These are phyloP conservation scores for Capronia coronata DNA, from an alignment of 2,329 filamentous ascomycete genomes.

Conservation along the genomic window DNA sequence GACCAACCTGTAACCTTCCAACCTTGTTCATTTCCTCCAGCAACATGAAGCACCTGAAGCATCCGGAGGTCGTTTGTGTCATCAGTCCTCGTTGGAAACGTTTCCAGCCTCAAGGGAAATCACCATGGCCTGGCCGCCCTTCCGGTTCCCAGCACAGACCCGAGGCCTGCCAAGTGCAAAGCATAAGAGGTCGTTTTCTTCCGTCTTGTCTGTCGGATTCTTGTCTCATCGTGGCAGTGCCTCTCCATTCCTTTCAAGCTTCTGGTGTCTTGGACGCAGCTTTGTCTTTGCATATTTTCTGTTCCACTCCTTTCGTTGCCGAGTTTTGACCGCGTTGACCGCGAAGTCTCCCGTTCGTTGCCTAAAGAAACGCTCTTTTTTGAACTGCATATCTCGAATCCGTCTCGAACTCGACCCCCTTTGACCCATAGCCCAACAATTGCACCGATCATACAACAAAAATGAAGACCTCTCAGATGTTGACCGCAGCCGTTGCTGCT, in stretches of 20 bases:
- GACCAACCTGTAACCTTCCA: conserved; percentile 25
- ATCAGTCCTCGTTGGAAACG: conserved; percentile 24
- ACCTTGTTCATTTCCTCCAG: conserved; percentile 8
- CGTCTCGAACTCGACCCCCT: too few relatives aligned
- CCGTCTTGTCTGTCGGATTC: conserved; percentile 10
- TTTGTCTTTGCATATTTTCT: conserved; percentile 11
- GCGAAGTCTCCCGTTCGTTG: conserved; percentile 25
- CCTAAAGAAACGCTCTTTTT: conserved; percentile 3
- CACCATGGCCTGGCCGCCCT: conserved; percentile 16
- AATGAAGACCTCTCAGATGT: conserved; percentile 24
- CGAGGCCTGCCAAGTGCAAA: conserved; percentile 18
- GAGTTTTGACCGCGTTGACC: conserved; percentile 23
- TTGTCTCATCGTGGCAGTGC: conserved; percentile 25
- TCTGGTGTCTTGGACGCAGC: conserved; percentile 14
- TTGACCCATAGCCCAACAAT: too few relatives aligned
- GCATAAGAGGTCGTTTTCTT: conserved; percentile 20
- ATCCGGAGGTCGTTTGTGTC: conserved; percentile 20
- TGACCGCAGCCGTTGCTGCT: conserved; percentile 17
- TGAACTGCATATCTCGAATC: conserved; percentile 9
- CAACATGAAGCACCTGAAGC: conserved; percentile 18
- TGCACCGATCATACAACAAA: too few relatives aligned
- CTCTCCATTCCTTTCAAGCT: conserved; percentile 27
- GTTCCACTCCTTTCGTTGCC: conserved; percentile 19
- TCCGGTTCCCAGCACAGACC: background rate
- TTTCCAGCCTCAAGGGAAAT: conserved; percentile 27